These are phyloP conservation scores for Erigeron canadensis DNA, from an alignment of 129 eudicot genomes.

Conservation along the genomic window DNA sequence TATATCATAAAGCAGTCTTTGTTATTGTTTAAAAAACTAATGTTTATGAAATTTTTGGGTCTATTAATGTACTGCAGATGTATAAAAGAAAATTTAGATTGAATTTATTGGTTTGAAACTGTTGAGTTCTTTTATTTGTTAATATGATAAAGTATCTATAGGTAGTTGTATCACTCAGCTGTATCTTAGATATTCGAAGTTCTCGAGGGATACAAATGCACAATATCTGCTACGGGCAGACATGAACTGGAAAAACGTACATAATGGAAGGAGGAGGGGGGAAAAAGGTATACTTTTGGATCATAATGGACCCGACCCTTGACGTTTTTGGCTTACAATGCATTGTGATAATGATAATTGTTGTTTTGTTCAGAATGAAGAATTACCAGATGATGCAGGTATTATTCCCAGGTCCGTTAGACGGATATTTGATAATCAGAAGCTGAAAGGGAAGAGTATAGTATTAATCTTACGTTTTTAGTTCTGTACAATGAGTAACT, in stretches of 20 bases:
- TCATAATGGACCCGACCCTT: neutral
- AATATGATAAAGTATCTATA: slow-evolving; percentile 23
- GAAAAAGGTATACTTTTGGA: slow-evolving; percentile 60
- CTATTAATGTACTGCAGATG: too few relatives aligned
- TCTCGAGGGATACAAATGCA: slow-evolving; percentile 95
- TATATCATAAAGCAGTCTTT: neutral
- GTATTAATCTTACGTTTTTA: slow-evolving; percentile 84
- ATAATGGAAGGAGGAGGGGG: slow-evolving; percentile 99
- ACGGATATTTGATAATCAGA: slow-evolving; percentile 83
- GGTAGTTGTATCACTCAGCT: slow-evolving; percentile 89
- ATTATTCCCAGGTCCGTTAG: slow-evolving; percentile 92
- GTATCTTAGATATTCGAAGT: slow-evolving; percentile 91
- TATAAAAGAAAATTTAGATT: neutral
- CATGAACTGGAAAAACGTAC: slow-evolving; percentile 97
- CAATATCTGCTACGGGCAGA: slow-evolving; percentile 97
- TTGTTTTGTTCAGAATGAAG: slow-evolving; percentile 63
- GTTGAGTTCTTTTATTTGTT: slow-evolving; percentile 10
- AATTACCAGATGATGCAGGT: slow-evolving; percentile 91
- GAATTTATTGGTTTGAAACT: too few relatives aligned
- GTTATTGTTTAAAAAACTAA: neutral
- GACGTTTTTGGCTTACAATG: neutral
- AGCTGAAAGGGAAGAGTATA: slow-evolving; percentile 89
- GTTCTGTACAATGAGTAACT: slow-evolving; percentile 95
- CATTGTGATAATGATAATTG: neutral
- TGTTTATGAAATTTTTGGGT: too few relatives aligned